Conservation (phyloP, 1,284 basidiomycete species). For the Moniliella sp. region DNA sequence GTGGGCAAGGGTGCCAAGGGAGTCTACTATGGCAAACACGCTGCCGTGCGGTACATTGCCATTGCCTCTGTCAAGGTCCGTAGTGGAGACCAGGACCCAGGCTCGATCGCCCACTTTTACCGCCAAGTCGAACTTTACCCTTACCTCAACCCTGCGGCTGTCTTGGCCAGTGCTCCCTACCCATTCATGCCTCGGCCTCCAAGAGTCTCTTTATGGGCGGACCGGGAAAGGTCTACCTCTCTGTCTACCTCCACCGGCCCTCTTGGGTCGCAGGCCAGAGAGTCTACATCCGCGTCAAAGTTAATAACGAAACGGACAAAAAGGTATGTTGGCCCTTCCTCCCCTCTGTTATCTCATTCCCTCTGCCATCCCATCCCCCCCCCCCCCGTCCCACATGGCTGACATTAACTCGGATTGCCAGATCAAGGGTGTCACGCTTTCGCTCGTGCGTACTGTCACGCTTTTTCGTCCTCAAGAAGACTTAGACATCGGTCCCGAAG, state of each 20-base stretch:
- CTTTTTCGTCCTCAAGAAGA: constrained; percentile 45
- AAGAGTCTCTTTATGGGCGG: constrained; percentile 44
- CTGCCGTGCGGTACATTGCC: constrained; percentile 58
- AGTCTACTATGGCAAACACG: constrained; percentile 42
- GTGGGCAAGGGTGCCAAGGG: constrained; percentile 54
- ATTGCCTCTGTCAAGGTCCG: constrained; percentile 67
- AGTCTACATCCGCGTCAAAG: constrained; percentile 50
- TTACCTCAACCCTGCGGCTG: constrained; percentile 46
- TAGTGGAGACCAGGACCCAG: constrained; percentile 39
- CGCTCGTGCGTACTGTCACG: constrained; percentile 51
- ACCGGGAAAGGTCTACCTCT: constrained; percentile 50
- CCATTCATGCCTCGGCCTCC: constrained; percentile 45
- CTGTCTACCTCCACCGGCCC: constrained; percentile 50
- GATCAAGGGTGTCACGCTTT: constrained; percentile 45
- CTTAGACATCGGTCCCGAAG: constrained; percentile 31
- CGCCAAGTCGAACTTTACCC: constrained; percentile 65
- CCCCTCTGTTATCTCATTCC: not conserved
- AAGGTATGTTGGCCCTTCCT: constrained; percentile 30
- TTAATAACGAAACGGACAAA: constrained; percentile 55
- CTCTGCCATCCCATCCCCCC: not conserved
- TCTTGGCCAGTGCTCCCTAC: constrained; percentile 45
- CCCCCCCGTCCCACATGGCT: no score
- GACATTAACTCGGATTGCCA: no score
- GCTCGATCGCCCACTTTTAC: constrained; percentile 78
- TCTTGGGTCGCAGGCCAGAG: constrained; percentile 69